phyloP scores from a whole-genome alignment of 2,329 filamentous ascomycete genomes.

The Juglanconis juglandina region DNA sequence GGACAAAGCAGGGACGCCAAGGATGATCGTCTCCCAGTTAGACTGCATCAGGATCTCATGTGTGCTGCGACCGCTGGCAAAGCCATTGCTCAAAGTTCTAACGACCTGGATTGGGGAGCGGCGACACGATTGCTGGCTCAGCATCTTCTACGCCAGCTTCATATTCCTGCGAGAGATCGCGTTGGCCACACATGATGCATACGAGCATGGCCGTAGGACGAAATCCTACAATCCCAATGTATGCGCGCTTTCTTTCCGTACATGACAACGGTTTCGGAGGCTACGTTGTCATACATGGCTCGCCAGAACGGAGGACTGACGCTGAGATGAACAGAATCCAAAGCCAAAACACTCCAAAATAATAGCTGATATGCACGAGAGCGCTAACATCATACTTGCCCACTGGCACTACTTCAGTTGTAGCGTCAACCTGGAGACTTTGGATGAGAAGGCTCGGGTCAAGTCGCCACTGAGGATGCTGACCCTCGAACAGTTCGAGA shows the following conservation, averaged over 20 bases:
- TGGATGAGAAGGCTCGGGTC: conserved; percentile 25
- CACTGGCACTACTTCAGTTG: conserved; percentile 52
- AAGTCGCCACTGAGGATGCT: conserved; percentile 30
- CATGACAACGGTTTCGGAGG: neutral
- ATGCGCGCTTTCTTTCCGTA: conserved; percentile 5
- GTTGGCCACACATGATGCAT: conserved; percentile 37
- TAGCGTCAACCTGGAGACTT: conserved; percentile 27
- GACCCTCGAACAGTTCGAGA: conserved; percentile 28
- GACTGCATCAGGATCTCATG: conserved; percentile 38
- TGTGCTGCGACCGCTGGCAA: conserved; percentile 33
- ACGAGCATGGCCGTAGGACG: conserved; percentile 40
- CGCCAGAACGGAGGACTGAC: neutral
- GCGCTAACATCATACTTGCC: conserved; percentile 43
- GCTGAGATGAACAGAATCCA: neutral
- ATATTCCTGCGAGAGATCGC: conserved; percentile 42
- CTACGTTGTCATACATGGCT: neutral
- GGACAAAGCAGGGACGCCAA: conserved; percentile 36
- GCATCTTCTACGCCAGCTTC: conserved; percentile 38
- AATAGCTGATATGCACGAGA: conserved; percentile 36
- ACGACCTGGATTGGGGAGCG: conserved; percentile 34
- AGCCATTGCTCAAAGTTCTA: conserved; percentile 32
- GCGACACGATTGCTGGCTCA: conserved; percentile 27
- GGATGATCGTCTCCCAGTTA: conserved; percentile 44
- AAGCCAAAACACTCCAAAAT: neutral
- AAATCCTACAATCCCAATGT: conserved; percentile 24